Evolutionary conservation across 2,329 filamentous ascomycete species (phyloP).

Genomic region (Arthrobotrys sinensis): DNA sequence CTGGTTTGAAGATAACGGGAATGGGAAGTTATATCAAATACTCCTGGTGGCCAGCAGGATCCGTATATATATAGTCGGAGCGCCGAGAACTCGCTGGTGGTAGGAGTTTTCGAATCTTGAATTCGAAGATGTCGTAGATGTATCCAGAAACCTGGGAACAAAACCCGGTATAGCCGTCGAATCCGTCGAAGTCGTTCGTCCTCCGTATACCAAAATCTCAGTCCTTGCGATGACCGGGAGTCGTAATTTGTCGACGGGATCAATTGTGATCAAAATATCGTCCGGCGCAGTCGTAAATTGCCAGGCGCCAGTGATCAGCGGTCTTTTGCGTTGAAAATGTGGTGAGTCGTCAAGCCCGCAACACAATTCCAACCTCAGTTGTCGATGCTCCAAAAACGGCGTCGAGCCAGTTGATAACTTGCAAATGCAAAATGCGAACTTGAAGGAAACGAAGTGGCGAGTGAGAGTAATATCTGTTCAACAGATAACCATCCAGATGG

Average conservation of each 20-base stretch:
- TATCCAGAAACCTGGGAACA: conserved; percentile 20
- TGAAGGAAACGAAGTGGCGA: conserved; percentile 15
- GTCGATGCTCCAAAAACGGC: conserved; percentile 14
- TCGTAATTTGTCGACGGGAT: conserved; percentile 7
- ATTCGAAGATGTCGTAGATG: conserved; percentile 24
- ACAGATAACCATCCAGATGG: conserved; percentile 50
- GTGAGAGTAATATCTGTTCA: conserved; percentile 50
- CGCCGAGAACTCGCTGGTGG: conserved; percentile 24
- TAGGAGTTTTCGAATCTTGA: conserved; percentile 11
- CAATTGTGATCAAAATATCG: conserved; percentile 47
- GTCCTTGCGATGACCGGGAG: conserved; percentile 3
- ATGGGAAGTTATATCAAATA: conserved; percentile 11
- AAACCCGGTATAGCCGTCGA: not conserved
- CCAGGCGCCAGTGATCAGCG: conserved; percentile 32
- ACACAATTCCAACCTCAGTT: conserved; percentile 41
- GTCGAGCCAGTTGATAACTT: conserved; percentile 22
- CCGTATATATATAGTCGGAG: conserved; percentile 41
- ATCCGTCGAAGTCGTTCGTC: not conserved
- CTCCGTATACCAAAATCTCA: not conserved
- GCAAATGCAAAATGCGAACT: conserved; percentile 8
- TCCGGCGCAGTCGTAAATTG: conserved; percentile 1
- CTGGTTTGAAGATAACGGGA: not conserved
- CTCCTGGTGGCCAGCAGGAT: conserved; percentile 10
- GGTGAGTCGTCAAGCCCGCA: conserved; percentile 46
- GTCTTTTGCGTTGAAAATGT: conserved; percentile 61